These are phyloP conservation scores for Flaveria trinervia DNA, from an alignment of 129 eudicot genomes.

Conservation along the genomic window DNA sequence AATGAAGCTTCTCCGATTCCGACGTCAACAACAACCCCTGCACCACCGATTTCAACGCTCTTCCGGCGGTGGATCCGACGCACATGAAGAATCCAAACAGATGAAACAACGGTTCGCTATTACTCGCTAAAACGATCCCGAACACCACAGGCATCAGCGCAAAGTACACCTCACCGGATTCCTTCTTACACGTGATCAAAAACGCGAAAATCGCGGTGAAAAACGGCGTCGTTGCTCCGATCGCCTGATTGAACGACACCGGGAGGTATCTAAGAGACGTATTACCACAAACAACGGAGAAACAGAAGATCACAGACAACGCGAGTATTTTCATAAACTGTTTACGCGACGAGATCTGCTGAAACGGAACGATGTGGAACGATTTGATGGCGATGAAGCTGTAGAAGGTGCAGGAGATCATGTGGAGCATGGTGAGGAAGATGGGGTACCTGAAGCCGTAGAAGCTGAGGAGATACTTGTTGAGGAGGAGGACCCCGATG, in stretches of 20 bases:
- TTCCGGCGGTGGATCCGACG: conserved; percentile 64
- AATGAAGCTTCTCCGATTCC: conserved; percentile 61
- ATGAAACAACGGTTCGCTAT: conserved; percentile 72
- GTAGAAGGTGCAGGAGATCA: conserved; percentile 67
- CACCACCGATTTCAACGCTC: conserved; percentile 71
- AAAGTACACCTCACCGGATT: conserved; percentile 55
- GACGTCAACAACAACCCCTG: conserved; percentile 63
- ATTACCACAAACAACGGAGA: conserved; percentile 75
- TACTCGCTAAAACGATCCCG: conserved; percentile 69
- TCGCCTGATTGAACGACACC: conserved; percentile 72
- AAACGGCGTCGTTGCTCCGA: conserved; percentile 78
- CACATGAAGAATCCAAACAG: conserved; percentile 59
- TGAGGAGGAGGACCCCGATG: conserved; percentile 77
- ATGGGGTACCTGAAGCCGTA: conserved; percentile 76
- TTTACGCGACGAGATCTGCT: conserved; percentile 46
- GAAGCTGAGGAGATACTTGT: conserved; percentile 68
- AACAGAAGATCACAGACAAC: conserved; percentile 55
- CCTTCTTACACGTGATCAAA: conserved; percentile 64
- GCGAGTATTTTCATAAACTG: conserved; percentile 68
- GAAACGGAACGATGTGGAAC: conserved; percentile 63
- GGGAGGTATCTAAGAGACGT: conserved; percentile 66
- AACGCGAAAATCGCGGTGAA: conserved; percentile 75
- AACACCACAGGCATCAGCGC: conserved; percentile 63
- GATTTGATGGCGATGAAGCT: conserved; percentile 52
- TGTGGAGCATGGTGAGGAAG: conserved; percentile 79